phyloP scores from a whole-genome alignment of 2,329 filamentous ascomycete genomes.

The Leptosphaerulina australis region DNA sequence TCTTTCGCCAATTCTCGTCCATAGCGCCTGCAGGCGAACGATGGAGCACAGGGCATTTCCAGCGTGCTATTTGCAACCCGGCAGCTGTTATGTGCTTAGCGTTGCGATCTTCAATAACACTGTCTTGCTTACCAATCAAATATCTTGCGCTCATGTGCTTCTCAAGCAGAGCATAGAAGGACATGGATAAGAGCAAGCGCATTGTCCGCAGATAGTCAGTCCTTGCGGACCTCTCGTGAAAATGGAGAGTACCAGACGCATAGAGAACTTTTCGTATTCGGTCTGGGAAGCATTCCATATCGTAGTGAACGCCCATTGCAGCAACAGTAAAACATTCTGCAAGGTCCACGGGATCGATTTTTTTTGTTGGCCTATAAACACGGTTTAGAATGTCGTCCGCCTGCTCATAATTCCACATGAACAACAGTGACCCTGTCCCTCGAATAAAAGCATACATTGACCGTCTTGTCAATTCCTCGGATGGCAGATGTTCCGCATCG shows the following conservation, averaged over 20 bases:
- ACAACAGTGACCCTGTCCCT: conserved; percentile 46
- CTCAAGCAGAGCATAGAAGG: conserved; percentile 46
- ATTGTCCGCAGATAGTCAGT: conserved; percentile 43
- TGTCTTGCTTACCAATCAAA: conserved; percentile 38
- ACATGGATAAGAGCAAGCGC: conserved; percentile 44
- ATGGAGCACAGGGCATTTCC: conserved; percentile 31
- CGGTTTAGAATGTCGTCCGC: conserved; percentile 44
- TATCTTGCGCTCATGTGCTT: conserved; percentile 50
- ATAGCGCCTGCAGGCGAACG: background rate
- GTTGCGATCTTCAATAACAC: background rate
- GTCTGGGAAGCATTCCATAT: conserved; percentile 44
- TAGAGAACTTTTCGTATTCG: conserved; percentile 39
- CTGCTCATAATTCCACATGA: conserved; percentile 43
- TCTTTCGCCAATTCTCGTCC: conserved; percentile 33
- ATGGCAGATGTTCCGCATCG: conserved; percentile 36
- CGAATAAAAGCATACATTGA: conserved; percentile 45
- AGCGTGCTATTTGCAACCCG: conserved; percentile 46
- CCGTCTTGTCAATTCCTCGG: conserved; percentile 36
- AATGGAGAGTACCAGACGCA: conserved; percentile 43
- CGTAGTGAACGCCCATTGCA: conserved; percentile 48
- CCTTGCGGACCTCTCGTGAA: conserved; percentile 40
- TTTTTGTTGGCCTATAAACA: conserved; percentile 38
- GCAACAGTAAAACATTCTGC: conserved; percentile 46
- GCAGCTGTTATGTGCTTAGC: conserved; percentile 34
- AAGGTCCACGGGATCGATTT: conserved; percentile 41